A percentile compares a stretch with the other conserved stretches of the same genome.
Evolutionary conservation across 176 grass and related monocot genomes (phyloP).

Genomic region (Eragrostis curvula): DNA sequence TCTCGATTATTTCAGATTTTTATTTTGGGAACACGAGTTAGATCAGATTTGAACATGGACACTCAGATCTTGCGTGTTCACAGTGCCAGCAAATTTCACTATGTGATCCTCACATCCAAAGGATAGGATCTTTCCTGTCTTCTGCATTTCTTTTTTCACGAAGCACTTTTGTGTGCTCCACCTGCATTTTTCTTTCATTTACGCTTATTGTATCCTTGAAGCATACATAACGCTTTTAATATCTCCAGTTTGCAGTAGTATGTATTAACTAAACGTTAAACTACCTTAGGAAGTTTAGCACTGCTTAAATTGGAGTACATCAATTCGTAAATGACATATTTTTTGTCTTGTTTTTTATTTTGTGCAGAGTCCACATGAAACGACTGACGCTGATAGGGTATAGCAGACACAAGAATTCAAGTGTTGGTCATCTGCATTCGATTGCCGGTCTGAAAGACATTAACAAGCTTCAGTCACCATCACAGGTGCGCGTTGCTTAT

Average conservation of each 20-base stretch:
- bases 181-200: neutral
- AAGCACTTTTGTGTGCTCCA: neutral
- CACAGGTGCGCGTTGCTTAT: neutral
- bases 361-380: neutral
- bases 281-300: too few relatives aligned
- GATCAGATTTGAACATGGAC: neutral
- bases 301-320: too few relatives aligned
- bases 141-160: neutral
- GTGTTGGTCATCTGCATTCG: neutral
- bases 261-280: too few relatives aligned
- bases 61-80: neutral
- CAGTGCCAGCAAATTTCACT: too few relatives aligned
- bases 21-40: too few relatives aligned
- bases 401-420: neutral
- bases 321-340: too few relatives aligned
- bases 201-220: neutral
- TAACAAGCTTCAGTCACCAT: neutral
- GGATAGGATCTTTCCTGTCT: neutral
- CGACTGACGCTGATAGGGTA: neutral
- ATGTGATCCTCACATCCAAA: too few relatives aligned
- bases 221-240: too few relatives aligned
- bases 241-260: too few relatives aligned
- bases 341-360: neutral
- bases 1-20: neutral
- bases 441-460: neutral